Base-by-base conservation (phyloP, 2,329 filamentous ascomycete species). In the Leptoxyphium fumago region DNA sequence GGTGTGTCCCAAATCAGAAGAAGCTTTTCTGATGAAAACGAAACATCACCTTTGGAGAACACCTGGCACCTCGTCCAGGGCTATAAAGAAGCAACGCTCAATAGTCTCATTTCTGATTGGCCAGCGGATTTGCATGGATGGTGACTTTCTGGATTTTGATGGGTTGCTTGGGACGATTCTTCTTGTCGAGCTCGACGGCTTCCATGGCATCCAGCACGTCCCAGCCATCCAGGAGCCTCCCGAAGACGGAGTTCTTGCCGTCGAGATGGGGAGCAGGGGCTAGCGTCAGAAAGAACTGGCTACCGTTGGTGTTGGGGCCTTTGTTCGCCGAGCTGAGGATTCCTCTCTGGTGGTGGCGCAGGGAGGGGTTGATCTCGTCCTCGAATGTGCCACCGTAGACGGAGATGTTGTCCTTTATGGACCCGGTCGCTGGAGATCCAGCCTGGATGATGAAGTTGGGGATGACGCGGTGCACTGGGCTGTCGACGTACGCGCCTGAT, bases 311-410 rank as follows among this genome's bases (percentile, higher is more conserved):
- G 61, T 94, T 78, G 11, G 86, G 84, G 0, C 91, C 91, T 21
- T 84, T 81, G 66, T 98, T 98, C 50, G 91, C 91, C 91, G 96
- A 96, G 67, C 82, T 88, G 54, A 98, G 68, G 15, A 96, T 74
- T 1, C 91, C 91, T 7, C 89, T 86, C 42, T 87, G 87, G 1
- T 88, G 93, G 69, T 96, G 91, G 59, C 87, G 86, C 44, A 98
- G 71, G 3, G 69, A 68, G 1, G 79, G 67, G 45, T 77, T 73
- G 56, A 95, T 84, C 69, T 93, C 84, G 64, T 93, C 84, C 46
- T 84, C 83, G 58, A 91, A 91, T 46, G 64, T 50, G 21, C 67
- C 71, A 52, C 77, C 77, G 74, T 80, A 89, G 62, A 91, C 84
- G 51, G 82, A 87, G 29, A 71, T 70, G 55, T 64, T 64, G 50